phyloP scores from a whole-genome alignment of 768 basidiomycete species.

The Candolleomyces aberdarensis region DNA sequence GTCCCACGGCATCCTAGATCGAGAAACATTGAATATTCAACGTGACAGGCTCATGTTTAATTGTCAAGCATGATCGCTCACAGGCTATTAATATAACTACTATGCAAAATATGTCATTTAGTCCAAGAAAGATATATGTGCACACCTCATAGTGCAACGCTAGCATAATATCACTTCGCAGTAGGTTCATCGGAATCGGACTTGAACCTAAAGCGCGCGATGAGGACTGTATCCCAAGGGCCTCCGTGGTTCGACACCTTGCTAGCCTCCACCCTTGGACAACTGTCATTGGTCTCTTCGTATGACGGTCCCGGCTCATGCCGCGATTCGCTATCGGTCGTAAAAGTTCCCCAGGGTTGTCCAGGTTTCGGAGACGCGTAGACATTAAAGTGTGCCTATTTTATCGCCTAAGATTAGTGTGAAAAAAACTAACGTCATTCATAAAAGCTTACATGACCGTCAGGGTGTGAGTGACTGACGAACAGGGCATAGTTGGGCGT shows the following conservation, averaged over 20 bases:
- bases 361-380: constrained; percentile 48
- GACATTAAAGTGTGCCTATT: constrained; percentile 68
- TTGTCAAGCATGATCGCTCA: background rate
- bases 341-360: constrained; percentile 74
- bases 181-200: constrained; percentile 59
- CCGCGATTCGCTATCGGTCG: constrained; percentile 47
- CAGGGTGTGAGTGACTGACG: constrained; percentile 66
- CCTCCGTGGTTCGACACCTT: constrained; percentile 27
- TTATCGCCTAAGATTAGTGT: background rate
- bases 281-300: constrained; percentile 31
- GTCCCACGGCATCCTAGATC: too few relatives aligned
- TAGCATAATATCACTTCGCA: background rate
- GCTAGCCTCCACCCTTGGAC: constrained; percentile 11
- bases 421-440: constrained; percentile 2
- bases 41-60: background rate
- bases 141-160: background rate
- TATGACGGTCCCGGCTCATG: constrained; percentile 47
- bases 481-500: constrained; percentile 72
- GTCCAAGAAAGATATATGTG: background rate
- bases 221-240: constrained; percentile 55
- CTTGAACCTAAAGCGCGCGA: constrained; percentile 66
- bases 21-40: too few relatives aligned
- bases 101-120: background rate
- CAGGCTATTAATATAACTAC: background rate
- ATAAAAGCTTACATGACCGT: constrained; percentile 29